Base-by-base conservation (phyloP, 768 basidiomycete species). In the Leucogyrophana mollusca region DNA sequence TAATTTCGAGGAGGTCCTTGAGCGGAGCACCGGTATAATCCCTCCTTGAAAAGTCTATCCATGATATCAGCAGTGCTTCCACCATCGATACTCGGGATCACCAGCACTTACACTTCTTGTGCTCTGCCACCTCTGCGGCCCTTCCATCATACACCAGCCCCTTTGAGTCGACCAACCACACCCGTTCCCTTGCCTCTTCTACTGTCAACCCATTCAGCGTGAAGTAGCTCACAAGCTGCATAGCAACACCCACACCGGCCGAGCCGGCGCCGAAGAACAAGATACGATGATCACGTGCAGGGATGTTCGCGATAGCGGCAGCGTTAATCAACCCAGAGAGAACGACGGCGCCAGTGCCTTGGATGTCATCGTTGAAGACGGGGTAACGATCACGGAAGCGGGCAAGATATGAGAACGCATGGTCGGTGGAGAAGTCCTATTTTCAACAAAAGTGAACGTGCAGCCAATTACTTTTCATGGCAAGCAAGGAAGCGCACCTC, bases 181-280 rank as follows among this genome's bases (percentile, higher is more conserved):
- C 90, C 36, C 74, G 75, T 45, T 73, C 68, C 46, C 83, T 80
- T 16, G 93, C 93, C 62, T 94, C 81, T 51, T 92, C 80, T 55
- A 80, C 74, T 4, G 79, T 77, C 58, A 94, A 62, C 20, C 93
- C 90, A 55, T 86, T 76, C 51, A 90, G 67, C 30, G 79, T 90
- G 75, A 94, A 93, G 77, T 94, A 95, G 64, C 86, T 88, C 73
- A 85, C 80, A 42, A 91, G 71, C 63, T 95, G 92, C 69, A 80
- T 83, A 47, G 87, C 94, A 36, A 97, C 94, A 37, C 94, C 94
- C 43, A 96, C 88, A 51, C 92, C 94, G 2, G 91, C 90, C 20
- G 85, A 88, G 4, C 94, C 94, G 4, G 94, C 91, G 14, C 94
- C 94, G 45, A 91, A 85, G 77, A 97, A 95, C 34, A 95, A 79